These are phyloP conservation scores for Deinandra increscens DNA, from an alignment of 129 eudicot species.

Conservation along the genomic window DNA sequence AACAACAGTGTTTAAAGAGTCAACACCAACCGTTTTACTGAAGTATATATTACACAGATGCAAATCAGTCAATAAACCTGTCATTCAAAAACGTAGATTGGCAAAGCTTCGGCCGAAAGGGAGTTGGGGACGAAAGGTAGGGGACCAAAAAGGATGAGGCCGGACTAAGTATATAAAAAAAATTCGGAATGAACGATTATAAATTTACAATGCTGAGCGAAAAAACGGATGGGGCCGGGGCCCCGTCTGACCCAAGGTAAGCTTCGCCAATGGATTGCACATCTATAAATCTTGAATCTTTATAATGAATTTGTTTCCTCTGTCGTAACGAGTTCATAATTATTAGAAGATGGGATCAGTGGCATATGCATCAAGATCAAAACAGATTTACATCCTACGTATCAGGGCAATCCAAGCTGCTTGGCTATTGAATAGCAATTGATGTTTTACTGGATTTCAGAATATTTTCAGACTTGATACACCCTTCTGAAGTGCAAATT, in stretches of 20 bases:
- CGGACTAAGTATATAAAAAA: too few species aligned
- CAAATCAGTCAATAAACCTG: not conserved
- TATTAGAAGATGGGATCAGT: not conserved
- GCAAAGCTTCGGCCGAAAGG: too few species aligned
- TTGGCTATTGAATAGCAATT: not conserved
- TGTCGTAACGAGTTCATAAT: not conserved
- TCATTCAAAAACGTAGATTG: not conserved
- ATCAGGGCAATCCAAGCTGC: constrained; percentile 5
- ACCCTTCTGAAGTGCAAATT: not conserved
- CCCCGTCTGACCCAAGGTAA: too few species aligned
- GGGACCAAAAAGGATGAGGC: too few species aligned
- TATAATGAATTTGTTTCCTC: not conserved
- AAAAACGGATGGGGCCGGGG: too few species aligned
- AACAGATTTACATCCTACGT: not conserved
- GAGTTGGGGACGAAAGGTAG: too few species aligned
- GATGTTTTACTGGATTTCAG: not conserved
- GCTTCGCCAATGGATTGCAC: too few species aligned
- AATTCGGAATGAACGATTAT: too few species aligned
- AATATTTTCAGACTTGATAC: not conserved
- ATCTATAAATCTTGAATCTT: not conserved
- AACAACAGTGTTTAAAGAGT: not conserved
- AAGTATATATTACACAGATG: constrained; percentile 3
- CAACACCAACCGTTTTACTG: not conserved
- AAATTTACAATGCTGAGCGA: too few species aligned
- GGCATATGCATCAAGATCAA: not conserved